These are phyloP conservation scores for Wickerhamiella pararugosa DNA, from an alignment of 1,139 yeast genomes.

Conservation along the genomic window DNA sequence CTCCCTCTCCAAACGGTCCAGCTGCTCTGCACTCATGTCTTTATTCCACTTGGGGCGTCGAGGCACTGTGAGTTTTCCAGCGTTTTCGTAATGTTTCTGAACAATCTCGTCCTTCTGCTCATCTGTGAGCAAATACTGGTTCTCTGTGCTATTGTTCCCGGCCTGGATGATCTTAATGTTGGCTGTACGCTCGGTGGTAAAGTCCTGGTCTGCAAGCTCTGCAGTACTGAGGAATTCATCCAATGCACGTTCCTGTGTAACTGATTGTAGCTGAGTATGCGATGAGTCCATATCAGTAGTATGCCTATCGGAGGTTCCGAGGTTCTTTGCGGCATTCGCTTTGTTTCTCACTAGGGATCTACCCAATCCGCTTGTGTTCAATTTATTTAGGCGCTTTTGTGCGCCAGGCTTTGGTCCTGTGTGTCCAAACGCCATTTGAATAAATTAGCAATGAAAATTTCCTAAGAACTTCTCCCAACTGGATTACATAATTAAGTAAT, in stretches of 20 bases:
- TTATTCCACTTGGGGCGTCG: conserved; percentile 80
- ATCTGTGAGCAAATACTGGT: conserved; percentile 41
- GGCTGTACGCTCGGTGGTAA: conserved; percentile 76
- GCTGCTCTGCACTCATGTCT: conserved; percentile 54
- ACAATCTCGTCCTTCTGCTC: conserved; percentile 54
- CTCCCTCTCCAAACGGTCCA: conserved; percentile 79
- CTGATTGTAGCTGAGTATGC: conserved; percentile 64
- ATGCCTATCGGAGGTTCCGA: conserved; percentile 19
- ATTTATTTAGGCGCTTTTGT: conserved; percentile 45
- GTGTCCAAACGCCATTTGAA: no score
- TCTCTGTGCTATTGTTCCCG: conserved; percentile 18
- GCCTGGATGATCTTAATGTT: conserved; percentile 59
- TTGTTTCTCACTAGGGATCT: conserved; percentile 68
- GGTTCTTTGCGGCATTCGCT: conserved; percentile 64
- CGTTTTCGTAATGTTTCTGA: conserved; percentile 56
- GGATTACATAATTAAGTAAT: no score
- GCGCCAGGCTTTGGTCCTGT: conserved; percentile 70
- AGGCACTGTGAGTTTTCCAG: conserved; percentile 79
- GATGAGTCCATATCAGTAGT: conserved; percentile 22
- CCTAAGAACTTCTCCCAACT: no score
- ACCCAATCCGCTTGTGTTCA: conserved; percentile 74
- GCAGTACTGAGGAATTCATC: conserved; percentile 95
- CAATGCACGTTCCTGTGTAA: conserved; percentile 84
- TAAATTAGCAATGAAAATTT: no score
- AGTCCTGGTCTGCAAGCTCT: conserved; percentile 88